phyloP scores from a whole-genome alignment of 2,329 filamentous ascomycete species.

The Claviceps spartinae region DNA sequence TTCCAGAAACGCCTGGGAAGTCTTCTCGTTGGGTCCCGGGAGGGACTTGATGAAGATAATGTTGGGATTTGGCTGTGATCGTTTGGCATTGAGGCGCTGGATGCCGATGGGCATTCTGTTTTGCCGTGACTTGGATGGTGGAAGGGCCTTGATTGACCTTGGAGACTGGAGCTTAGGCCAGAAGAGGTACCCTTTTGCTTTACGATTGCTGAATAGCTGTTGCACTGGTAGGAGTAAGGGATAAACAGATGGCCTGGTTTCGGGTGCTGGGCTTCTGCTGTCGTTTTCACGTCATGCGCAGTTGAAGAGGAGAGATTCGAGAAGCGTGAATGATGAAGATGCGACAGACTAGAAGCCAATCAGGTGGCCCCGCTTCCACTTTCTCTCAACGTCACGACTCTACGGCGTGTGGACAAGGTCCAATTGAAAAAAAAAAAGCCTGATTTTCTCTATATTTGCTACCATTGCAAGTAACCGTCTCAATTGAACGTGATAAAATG shows the following conservation, averaged over 20 bases:
- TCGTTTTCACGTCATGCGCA: neutral
- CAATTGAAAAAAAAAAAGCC: too few species aligned
- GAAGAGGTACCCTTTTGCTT: too few species aligned
- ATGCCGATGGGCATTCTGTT: constrained; percentile 59
- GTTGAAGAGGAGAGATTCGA: too few species aligned
- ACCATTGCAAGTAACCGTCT: too few species aligned
- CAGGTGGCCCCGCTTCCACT: neutral
- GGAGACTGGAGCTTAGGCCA: too few species aligned
- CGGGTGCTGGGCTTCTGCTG: neutral
- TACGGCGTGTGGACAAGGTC: neutral
- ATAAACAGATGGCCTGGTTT: neutral
- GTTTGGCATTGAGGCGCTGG: constrained; percentile 63
- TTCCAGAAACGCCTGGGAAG: constrained; percentile 58
- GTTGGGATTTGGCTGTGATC: constrained; percentile 58
- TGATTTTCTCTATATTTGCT: too few species aligned
- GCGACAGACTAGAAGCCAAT: neutral
- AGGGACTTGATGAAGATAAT: constrained; percentile 81
- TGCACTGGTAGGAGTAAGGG: neutral
- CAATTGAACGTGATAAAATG: too few species aligned
- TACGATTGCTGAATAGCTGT: too few species aligned
- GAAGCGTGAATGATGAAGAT: neutral
- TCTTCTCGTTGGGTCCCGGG: constrained; percentile 45
- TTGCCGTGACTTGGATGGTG: neutral
- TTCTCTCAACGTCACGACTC: too few species aligned
- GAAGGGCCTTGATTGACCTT: too few species aligned